Evolutionary conservation across 805 yeast species (phyloP).

Genomic region (Candida nanaspora): DNA sequence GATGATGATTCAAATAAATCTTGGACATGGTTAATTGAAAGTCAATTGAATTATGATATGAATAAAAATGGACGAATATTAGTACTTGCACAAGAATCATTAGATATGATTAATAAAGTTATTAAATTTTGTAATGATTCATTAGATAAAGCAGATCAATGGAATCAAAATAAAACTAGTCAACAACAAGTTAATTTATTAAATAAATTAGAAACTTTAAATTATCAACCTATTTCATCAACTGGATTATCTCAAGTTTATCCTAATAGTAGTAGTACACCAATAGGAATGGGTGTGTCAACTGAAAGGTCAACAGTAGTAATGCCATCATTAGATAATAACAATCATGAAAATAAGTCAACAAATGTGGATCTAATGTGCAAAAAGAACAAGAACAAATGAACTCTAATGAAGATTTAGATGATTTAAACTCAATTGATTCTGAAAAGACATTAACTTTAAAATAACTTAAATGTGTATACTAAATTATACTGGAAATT

Average conservation of each 20-base stretch:
- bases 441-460: no score
- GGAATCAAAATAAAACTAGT: slow-evolving; percentile 38
- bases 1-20: background rate
- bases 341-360: no score
- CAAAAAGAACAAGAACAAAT: no score
- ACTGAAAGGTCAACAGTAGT: no score
- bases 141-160: slow-evolving; percentile 74
- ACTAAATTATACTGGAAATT: no score
- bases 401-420: no score
- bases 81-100: slow-evolving; percentile 79
- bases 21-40: slow-evolving; percentile 20
- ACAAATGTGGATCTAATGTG: no score
- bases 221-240: slow-evolving; percentile 1
- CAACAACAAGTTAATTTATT: slow-evolving; percentile 20
- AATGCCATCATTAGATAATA: no score
- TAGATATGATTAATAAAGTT: slow-evolving; percentile 79
- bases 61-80: slow-evolving; percentile 62
- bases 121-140: slow-evolving; percentile 83
- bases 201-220: slow-evolving; percentile 20
- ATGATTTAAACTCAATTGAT: no score
- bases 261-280: background rate
- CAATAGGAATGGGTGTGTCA: background rate
- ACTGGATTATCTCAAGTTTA: no score
- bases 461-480: no score
- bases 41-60: slow-evolving; percentile 24